These are phyloP conservation scores for Kuraishia floccosa DNA, from an alignment of 805 yeast genomes.

Conservation along the genomic window DNA sequence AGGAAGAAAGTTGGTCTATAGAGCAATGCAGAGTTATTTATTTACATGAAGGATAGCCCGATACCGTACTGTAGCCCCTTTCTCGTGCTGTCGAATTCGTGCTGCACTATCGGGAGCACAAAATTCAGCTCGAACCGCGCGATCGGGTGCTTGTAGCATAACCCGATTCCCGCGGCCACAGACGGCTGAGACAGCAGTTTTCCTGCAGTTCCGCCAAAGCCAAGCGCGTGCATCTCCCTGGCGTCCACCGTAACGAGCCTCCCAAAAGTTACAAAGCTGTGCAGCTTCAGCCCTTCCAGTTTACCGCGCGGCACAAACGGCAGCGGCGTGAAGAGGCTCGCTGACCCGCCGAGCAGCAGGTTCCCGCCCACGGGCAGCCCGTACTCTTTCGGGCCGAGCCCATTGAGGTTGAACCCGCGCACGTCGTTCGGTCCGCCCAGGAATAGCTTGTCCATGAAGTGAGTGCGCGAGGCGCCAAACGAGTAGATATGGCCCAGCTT, in stretches of 20 bases:
- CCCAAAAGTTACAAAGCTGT: constrained; percentile 37
- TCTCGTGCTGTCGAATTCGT: constrained; percentile 32
- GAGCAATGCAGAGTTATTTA: not conserved
- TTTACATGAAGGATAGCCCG: constrained; percentile 43
- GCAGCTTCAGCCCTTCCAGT: constrained; percentile 36
- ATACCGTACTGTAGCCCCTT: constrained; percentile 51
- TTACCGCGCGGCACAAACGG: constrained; percentile 30
- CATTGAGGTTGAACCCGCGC: constrained; percentile 38
- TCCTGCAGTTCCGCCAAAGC: not conserved
- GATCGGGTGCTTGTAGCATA: constrained; percentile 43
- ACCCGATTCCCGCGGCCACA: constrained; percentile 28
- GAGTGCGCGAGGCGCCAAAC: constrained; percentile 11
- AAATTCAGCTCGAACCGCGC: constrained; percentile 49
- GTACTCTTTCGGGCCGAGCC: constrained; percentile 43
- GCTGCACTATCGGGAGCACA: constrained; percentile 33
- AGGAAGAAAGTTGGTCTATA: constrained; percentile 14
- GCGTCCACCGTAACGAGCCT: constrained; percentile 22
- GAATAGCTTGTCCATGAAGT: constrained; percentile 39
- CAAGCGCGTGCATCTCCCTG: constrained; percentile 3
- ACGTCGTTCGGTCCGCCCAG: constrained; percentile 53
- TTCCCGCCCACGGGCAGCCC: constrained; percentile 43
- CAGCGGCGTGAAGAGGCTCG: constrained; percentile 28
- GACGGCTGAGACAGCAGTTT: constrained; percentile 3
- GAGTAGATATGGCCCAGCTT: constrained; percentile 15
- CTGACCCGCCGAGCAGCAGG: constrained; percentile 31